Base-by-base conservation (phyloP, 305 asterid species). In the Fraxinus velutina region DNA sequence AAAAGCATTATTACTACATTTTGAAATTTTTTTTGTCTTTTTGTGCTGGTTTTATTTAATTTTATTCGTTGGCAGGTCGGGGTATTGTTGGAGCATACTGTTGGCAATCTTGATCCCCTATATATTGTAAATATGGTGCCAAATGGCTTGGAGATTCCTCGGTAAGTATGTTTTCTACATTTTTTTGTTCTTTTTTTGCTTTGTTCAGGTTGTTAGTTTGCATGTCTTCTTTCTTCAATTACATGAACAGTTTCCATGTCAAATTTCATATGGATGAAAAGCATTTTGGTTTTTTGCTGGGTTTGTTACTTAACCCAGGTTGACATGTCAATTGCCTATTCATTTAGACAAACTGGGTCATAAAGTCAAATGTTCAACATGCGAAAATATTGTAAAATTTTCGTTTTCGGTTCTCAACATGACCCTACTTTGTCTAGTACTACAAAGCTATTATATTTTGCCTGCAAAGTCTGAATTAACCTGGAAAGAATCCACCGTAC, bases 101-200 rank as follows among this genome's bases (percentile, higher is more conserved):
- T 96, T 73, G 98, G 99, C 78, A 91, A 96, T 92, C 98, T 96
- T 78, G 99, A 96, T 93, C 99, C 99, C 78, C 91, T 96, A 34
- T 91, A 91, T 83, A 96, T 96, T 55, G 98, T 96, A 70, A 89
- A 88, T 80, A 93, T 85, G 94, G 95, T 96, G 85, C 99, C 99
- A 81, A 90, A 90, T 89, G 99, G 98, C 84, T 86, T 96, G 87
- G 97, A 96, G 86, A 96, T 96, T 88, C 99, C 99, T 77, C 93
- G 91, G 99, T 96, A 83, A 87, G 97, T 84, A 74, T 75, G 81
- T 75, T 44, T 24, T 75, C 4, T 75, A 47, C 39, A 29, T 37
- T 68, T 52, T 71, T 76, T 76, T 62, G 68, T 30, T 57, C 15
- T 9, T 9, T 68, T 52, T 71, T 78, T 19, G 74, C 72, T 30